These are phyloP conservation scores for Huntiella moniliformis DNA, from an alignment of 2,329 filamentous ascomycete genomes.

Conservation along the genomic window DNA sequence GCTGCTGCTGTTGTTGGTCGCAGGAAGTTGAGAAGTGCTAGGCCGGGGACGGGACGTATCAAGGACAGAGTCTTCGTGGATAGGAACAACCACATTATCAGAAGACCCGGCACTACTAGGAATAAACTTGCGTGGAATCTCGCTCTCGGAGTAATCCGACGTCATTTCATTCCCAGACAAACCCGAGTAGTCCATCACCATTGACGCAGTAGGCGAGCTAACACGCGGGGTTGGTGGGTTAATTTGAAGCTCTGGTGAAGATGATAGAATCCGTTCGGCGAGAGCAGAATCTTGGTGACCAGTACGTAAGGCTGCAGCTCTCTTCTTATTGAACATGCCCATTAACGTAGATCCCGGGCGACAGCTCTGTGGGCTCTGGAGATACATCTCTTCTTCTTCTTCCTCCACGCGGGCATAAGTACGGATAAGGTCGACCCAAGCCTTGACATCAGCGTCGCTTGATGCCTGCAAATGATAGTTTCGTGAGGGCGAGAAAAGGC, in stretches of 20 bases:
- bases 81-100: constrained; percentile 28
- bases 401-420: constrained; percentile 68
- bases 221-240: constrained; percentile 22
- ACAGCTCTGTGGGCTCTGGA: constrained; percentile 44
- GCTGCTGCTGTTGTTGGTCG: constrained; percentile 21
- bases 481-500: constrained; percentile 72
- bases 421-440: constrained; percentile 74
- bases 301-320: background rate
- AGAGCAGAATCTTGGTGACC: background rate
- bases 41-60: constrained; percentile 3
- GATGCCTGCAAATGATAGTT: constrained; percentile 80
- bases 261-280: constrained; percentile 30
- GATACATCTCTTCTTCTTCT: constrained; percentile 66
- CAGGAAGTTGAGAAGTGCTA: constrained; percentile 8
- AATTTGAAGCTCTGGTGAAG: constrained; percentile 39
- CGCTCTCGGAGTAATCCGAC: constrained; percentile 69
- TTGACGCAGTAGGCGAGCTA: constrained; percentile 34
- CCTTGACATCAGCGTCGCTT: constrained; percentile 54
- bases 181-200: constrained; percentile 45
- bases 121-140: constrained; percentile 22
- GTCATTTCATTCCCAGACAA: constrained; percentile 46
- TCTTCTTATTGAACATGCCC: constrained; percentile 10
- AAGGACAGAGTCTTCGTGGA: constrained; percentile 15
- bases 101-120: constrained; percentile 20
- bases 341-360: constrained; percentile 17